Evolutionary conservation across 768 basidiomycete species (phyloP).

Genomic region (Auricularia cornea): DNA sequence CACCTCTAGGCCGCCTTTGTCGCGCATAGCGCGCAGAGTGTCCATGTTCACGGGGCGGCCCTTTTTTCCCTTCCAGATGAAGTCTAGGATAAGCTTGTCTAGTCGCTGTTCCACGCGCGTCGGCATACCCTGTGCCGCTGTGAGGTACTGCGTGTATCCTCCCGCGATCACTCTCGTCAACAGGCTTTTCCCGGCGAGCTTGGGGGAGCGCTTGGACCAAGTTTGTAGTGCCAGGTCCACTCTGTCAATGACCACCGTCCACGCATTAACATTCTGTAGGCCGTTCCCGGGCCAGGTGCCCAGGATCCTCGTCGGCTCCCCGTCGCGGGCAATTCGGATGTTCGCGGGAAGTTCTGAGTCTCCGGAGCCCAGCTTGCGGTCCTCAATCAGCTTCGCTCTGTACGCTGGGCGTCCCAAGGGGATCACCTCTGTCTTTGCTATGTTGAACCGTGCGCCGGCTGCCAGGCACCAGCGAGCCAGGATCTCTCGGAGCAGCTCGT

Average conservation of each 20-base stretch:
- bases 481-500: conserved; percentile 18
- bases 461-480: conserved; percentile 33
- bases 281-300: conserved; percentile 27
- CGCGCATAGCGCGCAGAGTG: not conserved
- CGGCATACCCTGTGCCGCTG: too few species aligned
- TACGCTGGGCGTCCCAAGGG: conserved; percentile 19
- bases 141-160: conserved; percentile 27
- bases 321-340: conserved; percentile 24
- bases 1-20: not conserved
- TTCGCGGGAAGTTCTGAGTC: conserved; percentile 4
- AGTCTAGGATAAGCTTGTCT: too few species aligned
- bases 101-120: too few species aligned
- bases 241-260: conserved; percentile 22
- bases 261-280: conserved; percentile 13
- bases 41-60: too few species aligned
- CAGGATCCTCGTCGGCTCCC: conserved; percentile 21
- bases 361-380: conserved; percentile 8
- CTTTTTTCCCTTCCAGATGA: too few species aligned
- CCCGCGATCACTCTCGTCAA: conserved; percentile 22
- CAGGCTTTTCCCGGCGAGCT: conserved; percentile 18
- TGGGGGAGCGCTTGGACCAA: conserved; percentile 26
- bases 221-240: conserved; percentile 13
- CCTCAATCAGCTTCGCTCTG: not conserved
- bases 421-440: conserved; percentile 31
- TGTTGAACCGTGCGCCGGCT: conserved; percentile 35